Percentiles rank a stretch among this genome's conserved stretches.
These are phyloP conservation scores for Aristolochia californica DNA, from an alignment of 164 flowering plant genomes.

Conservation along the genomic window DNA sequence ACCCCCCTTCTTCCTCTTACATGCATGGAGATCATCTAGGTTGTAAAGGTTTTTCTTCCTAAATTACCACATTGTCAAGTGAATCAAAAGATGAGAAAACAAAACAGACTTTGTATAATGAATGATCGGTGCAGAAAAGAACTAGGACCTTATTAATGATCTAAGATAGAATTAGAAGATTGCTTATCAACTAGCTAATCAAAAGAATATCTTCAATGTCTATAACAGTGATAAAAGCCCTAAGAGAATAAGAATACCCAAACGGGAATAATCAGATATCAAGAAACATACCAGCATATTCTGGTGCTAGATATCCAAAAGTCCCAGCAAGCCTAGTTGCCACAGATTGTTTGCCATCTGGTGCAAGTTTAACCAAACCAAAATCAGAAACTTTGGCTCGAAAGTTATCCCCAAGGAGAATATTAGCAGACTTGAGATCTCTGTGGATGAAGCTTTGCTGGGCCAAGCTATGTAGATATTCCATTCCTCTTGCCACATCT, in stretches of 20 bases:
- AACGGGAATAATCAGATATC: not conserved
- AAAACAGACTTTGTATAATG: no score
- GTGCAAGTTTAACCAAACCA: conserved; percentile 80
- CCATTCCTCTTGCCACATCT: conserved; percentile 82
- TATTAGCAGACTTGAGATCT: conserved; percentile 74
- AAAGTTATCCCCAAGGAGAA: conserved; percentile 58
- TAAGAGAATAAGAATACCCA: not conserved
- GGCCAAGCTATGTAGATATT: conserved; percentile 66
- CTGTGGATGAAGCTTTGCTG: conserved; percentile 69
- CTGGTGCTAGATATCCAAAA: conserved; percentile 83
- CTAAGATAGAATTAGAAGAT: no score
- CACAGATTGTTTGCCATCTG: conserved; percentile 56
- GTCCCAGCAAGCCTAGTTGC: conserved; percentile 80
- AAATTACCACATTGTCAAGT: no score
- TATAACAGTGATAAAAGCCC: not conserved
- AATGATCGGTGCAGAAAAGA: no score
- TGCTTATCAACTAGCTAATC: no score
- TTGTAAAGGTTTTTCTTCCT: no score
- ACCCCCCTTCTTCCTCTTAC: no score
- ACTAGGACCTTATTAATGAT: no score
- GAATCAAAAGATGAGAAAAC: no score
- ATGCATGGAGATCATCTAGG: no score
- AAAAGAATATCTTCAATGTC: no score
- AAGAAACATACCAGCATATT: conserved; percentile 61
- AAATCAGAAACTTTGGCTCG: conserved; percentile 79